Conservation (phyloP, 805 yeast species). For the Tetrapisispora iriomotensis region DNA sequence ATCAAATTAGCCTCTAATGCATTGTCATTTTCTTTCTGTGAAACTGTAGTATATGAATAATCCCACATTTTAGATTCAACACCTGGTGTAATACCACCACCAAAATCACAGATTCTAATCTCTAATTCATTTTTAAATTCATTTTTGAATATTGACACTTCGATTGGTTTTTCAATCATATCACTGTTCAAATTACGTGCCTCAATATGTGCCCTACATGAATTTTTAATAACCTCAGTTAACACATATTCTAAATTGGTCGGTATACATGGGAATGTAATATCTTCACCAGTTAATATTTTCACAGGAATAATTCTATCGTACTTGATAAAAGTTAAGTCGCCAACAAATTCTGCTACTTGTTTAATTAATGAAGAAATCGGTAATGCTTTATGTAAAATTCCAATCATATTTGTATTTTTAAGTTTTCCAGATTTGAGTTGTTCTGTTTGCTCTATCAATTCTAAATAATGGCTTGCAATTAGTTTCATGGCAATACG, state of each 20-base stretch:
- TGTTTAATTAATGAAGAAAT: constrained; percentile 54
- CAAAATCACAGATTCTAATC: constrained; percentile 73
- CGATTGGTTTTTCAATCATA: constrained; percentile 17
- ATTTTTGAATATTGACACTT: constrained; percentile 24
- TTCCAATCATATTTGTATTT: constrained; percentile 38
- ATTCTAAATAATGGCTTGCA: constrained; percentile 73
- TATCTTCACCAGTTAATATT: constrained; percentile 47
- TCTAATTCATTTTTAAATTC: constrained; percentile 40
- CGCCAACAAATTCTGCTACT: constrained; percentile 69
- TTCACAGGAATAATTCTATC: constrained; percentile 56
- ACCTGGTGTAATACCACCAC: constrained; percentile 75
- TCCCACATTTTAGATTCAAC: constrained; percentile 64
- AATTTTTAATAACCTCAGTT: constrained; percentile 78
- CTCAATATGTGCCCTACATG: constrained; percentile 83
- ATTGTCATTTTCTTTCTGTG: constrained; percentile 31
- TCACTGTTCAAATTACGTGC: constrained; percentile 31
- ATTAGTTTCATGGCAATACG: constrained; percentile 79
- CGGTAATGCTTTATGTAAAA: constrained; percentile 54
- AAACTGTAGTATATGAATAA: constrained; percentile 67
- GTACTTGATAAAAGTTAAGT: constrained; percentile 72
- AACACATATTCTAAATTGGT: constrained; percentile 81
- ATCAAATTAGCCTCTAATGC: constrained; percentile 45
- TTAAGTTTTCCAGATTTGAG: constrained; percentile 7
- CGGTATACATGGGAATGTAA: constrained; percentile 73
- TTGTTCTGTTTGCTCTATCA: constrained; percentile 33